Conservation (phyloP, 305 asterid genomes). For the Striga hermonthica region DNA sequence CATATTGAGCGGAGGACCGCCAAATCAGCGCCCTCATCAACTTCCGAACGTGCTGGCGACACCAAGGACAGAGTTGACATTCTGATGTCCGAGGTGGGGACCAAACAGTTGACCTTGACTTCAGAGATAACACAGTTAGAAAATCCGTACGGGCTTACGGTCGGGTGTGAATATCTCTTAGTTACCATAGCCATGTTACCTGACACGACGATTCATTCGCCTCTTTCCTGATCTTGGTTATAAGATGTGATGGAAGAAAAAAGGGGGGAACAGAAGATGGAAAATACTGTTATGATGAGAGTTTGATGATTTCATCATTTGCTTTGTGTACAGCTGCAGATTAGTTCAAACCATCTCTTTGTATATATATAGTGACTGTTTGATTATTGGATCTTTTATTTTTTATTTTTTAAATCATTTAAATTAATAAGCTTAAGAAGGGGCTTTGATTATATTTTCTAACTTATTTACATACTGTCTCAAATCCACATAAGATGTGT, state of each 20-base stretch:
- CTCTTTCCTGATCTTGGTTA: slow-evolving; percentile 87
- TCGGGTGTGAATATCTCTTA: slow-evolving; percentile 84
- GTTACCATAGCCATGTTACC: slow-evolving; percentile 98
- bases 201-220: slow-evolving; percentile 68
- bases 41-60: slow-evolving; percentile 39
- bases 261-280: neutral
- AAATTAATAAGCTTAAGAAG: too few species aligned
- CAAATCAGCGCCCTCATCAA: slow-evolving; percentile 43
- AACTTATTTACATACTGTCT: too few species aligned
- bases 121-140: slow-evolving; percentile 40
- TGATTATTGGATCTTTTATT: too few species aligned
- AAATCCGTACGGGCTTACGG: slow-evolving; percentile 67
- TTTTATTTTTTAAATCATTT: too few species aligned
- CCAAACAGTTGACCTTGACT: slow-evolving; percentile 42
- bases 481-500: too few species aligned
- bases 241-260: slow-evolving; percentile 91
- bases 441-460: too few species aligned
- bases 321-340: slow-evolving; percentile 42
- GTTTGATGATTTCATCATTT: slow-evolving; percentile 28
- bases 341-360: slow-evolving; percentile 43
- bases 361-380: slow-evolving; percentile 39
- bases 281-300: slow-evolving; percentile 17
- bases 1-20: slow-evolving; percentile 75
- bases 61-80: slow-evolving; percentile 40
- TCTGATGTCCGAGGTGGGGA: slow-evolving; percentile 44